A percentile compares a stretch with the other conserved stretches of the same genome.
Conservation (phyloP, 1,284 basidiomycete species). For the Ustilago lituana region DNA sequence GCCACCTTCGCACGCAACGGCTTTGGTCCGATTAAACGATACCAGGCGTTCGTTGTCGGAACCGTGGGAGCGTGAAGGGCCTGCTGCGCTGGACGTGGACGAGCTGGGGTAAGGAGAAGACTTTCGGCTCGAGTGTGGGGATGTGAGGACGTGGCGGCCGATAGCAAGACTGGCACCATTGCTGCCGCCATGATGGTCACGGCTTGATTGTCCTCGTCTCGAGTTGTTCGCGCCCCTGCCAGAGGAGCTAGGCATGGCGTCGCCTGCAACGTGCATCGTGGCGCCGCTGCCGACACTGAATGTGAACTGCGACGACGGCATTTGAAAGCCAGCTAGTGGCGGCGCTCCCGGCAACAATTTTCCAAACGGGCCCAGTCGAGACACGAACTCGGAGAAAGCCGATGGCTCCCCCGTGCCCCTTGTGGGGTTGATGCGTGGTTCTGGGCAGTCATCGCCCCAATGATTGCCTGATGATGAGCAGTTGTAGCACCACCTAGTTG, state of each 20-base stretch:
- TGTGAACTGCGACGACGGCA: constrained; percentile 42
- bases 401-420: constrained; percentile 73
- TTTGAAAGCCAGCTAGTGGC: constrained; percentile 22
- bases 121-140: constrained; percentile 4
- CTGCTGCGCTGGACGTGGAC: no score
- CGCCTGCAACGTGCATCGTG: constrained; percentile 37
- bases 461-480: constrained; percentile 79
- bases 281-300: constrained; percentile 41
- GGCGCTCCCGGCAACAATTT: constrained; percentile 63
- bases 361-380: constrained; percentile 78
- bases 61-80: not conserved
- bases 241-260: constrained; percentile 11
- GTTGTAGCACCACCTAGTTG: constrained; percentile 85
- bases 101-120: constrained; percentile 13
- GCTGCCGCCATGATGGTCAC: not conserved
- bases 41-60: constrained; percentile 1
- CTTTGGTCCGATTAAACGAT: constrained; percentile 25
- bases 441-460: constrained; percentile 85
- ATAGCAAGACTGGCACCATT: constrained; percentile 9
- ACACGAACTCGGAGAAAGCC: constrained; percentile 79
- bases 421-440: constrained; percentile 71
- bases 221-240: constrained; percentile 5
- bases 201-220: constrained; percentile 6
- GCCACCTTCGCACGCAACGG: constrained; percentile 14
- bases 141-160: constrained; percentile 16